Evolutionary conservation across 192 early-diverging fungal species (phyloP).

Genomic region (Globomyces pollinis-pini): DNA sequence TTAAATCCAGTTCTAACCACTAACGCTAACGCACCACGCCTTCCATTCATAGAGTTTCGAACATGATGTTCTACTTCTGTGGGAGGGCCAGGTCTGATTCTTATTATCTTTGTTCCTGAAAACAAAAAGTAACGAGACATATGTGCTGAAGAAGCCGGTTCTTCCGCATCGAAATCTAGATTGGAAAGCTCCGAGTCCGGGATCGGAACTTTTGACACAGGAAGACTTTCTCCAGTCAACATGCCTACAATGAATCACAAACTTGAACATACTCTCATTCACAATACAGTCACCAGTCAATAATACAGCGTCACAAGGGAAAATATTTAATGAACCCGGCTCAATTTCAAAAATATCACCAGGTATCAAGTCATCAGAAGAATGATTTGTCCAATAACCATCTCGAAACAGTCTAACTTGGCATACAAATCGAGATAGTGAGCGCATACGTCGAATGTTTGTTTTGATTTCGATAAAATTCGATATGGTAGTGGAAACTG

Average conservation of each 20-base stretch:
- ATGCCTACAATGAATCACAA: constrained; percentile 37
- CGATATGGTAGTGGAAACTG: constrained; percentile 63
- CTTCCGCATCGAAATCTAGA: constrained; percentile 55
- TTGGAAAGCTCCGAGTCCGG: constrained; percentile 49
- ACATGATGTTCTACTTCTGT: constrained; percentile 10
- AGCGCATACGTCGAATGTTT: constrained; percentile 67
- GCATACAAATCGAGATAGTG: constrained; percentile 87
- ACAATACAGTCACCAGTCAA: constrained; percentile 93
- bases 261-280: constrained; percentile 70
- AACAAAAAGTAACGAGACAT: constrained; percentile 84
- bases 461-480: constrained; percentile 72
- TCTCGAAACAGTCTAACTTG: constrained; percentile 63
- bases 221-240: constrained; percentile 95
- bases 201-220: constrained; percentile 84
- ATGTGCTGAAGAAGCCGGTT: constrained; percentile 64
- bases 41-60: not conserved
- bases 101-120: constrained; percentile 85
- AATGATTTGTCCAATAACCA: constrained; percentile 34
- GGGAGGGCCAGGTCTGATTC: constrained; percentile 48
- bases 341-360: constrained; percentile 85
- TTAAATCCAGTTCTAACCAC: constrained; percentile 91
- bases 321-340: constrained; percentile 20
- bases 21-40: constrained; percentile 63
- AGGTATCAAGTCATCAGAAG: constrained; percentile 81
- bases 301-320: constrained; percentile 91